Conservation (phyloP, 2,329 filamentous ascomycete genomes). For the Ophiocordyceps camponoti-rufipedis region DNA sequence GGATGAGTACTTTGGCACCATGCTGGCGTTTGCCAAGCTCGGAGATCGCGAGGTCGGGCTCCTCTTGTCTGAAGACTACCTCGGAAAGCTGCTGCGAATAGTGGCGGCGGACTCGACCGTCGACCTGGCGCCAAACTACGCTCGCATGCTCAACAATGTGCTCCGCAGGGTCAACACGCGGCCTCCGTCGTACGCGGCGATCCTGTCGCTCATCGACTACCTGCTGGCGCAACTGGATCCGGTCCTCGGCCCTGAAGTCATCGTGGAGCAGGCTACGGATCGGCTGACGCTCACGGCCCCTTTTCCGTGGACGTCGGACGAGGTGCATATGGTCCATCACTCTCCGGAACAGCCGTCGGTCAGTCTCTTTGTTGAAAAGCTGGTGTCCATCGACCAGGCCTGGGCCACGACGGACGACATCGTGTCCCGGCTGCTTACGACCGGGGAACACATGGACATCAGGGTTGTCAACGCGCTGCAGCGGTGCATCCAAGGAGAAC, state of each 20-base stretch:
- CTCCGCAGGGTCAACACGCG: constrained; percentile 28
- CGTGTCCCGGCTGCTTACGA: constrained; percentile 34
- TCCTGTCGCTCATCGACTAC: constrained; percentile 30
- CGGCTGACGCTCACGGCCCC: constrained; percentile 17
- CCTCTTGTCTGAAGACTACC: constrained; percentile 42
- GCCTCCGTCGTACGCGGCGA: constrained; percentile 32
- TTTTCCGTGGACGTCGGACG: constrained; percentile 25
- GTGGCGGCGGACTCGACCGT: constrained; percentile 38
- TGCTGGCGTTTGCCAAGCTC: constrained; percentile 45
- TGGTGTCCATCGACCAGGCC: constrained; percentile 45
- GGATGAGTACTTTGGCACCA: constrained; percentile 59
- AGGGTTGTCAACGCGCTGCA: constrained; percentile 35
- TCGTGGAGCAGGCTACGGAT: constrained; percentile 19
- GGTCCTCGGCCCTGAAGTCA: constrained; percentile 12
- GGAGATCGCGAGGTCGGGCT: constrained; percentile 37
- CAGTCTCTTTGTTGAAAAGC: constrained; percentile 46
- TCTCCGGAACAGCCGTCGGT: constrained; percentile 12
- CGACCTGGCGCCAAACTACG: constrained; percentile 35
- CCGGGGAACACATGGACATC: constrained; percentile 29
- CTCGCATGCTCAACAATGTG: constrained; percentile 32
- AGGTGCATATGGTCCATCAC: constrained; percentile 26
- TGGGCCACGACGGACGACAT: constrained; percentile 32
- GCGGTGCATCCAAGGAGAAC: constrained; percentile 29
- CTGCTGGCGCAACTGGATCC: constrained; percentile 25
- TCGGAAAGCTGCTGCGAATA: constrained; percentile 39